Evolutionary conservation across 2,329 filamentous ascomycete genomes (phyloP).

Genomic region (Fusarium buharicum): DNA sequence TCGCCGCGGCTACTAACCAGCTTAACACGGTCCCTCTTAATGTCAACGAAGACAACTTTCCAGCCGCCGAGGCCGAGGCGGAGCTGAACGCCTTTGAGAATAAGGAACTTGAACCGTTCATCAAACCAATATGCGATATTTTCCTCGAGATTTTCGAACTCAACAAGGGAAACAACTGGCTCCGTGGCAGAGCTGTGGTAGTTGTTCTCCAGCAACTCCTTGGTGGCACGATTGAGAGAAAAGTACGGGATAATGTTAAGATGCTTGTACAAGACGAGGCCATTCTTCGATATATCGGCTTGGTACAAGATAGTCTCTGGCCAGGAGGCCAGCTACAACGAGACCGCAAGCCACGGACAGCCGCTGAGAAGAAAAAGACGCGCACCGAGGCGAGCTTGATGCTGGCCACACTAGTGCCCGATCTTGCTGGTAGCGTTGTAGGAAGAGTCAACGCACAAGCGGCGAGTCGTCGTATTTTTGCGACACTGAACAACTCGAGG

Average conservation of each 20-base stretch:
- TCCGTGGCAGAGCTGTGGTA: constrained; percentile 92
- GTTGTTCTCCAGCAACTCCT: constrained; percentile 96
- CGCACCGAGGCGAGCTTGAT: constrained; percentile 89
- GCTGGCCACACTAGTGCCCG: constrained; percentile 88
- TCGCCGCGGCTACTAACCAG: constrained; percentile 77
- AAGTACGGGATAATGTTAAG: constrained; percentile 86
- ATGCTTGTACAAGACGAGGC: constrained; percentile 80
- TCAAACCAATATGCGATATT: constrained; percentile 97
- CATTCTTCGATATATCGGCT: constrained; percentile 77
- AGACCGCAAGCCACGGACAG: constrained; percentile 66
- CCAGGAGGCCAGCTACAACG: constrained; percentile 70
- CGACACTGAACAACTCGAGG: constrained; percentile 88
- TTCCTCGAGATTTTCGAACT: constrained; percentile 96
- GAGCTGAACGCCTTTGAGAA: constrained; percentile 94
- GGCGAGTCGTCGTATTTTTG: constrained; percentile 88
- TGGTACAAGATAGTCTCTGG: constrained; percentile 84
- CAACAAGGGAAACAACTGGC: constrained; percentile 95
- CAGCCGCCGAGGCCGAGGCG: constrained; percentile 84
- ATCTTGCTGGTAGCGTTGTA: constrained; percentile 92
- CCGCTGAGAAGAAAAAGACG: constrained; percentile 80
- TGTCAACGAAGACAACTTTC: constrained; percentile 61
- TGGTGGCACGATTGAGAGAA: constrained; percentile 94
- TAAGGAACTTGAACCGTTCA: constrained; percentile 90
- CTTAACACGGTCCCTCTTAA: constrained; percentile 66
- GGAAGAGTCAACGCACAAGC: constrained; percentile 90